Base-by-base conservation (phyloP, 163 green algal species). In the Chlorella variabilis region DNA sequence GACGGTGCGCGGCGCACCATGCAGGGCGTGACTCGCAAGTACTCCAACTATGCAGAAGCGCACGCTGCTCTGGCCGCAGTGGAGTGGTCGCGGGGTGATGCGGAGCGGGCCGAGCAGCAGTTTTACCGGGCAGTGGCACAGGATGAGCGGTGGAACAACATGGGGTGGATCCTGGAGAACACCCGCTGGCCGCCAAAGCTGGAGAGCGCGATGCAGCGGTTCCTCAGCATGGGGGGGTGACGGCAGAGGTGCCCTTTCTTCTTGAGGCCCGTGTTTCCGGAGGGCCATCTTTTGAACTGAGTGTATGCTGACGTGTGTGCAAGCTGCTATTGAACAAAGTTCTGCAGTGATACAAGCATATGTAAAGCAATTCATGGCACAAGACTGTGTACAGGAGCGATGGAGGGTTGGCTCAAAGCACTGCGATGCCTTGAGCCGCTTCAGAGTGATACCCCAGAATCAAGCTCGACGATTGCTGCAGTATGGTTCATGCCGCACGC, bases 401-500 rank as follows among this genome's bases (percentile, higher is more conserved):
- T n/a, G n/a, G n/a, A n/a, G n/a, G n/a, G n/a, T n/a, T n/a, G n/a
- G n/a, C n/a, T n/a, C n/a, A n/a, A n/a, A n/a, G n/a, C n/a, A n/a
- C n/a, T n/a, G n/a, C n/a, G n/a, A n/a, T n/a, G n/a, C n/a, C n/a
- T n/a, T n/a, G n/a, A n/a, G n/a, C n/a, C n/a, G n/a, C n/a, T n/a
- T n/a, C n/a, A n/a, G n/a, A n/a, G n/a, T n/a, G n/a, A n/a, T n/a
- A n/a, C n/a, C n/a, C 21, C 59, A 6, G 62, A 42, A 0, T 27
- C 34, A 34, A 90, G 34, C 61, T 96, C 88, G 15, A 95, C 34
- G 15, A 95, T 68, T 27, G 89, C 89, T 9, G 92, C 92, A 1
- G 85, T 94, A 67, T 96, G 92, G 81, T 96, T 95, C 34, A 92
- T 77, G 3, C 91, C 92, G 49, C 86, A 92, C 0, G 89, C 77